These are phyloP conservation scores for Ganoderma lucidum DNA, from an alignment of 1,284 basidiomycete genomes.

Conservation along the genomic window DNA sequence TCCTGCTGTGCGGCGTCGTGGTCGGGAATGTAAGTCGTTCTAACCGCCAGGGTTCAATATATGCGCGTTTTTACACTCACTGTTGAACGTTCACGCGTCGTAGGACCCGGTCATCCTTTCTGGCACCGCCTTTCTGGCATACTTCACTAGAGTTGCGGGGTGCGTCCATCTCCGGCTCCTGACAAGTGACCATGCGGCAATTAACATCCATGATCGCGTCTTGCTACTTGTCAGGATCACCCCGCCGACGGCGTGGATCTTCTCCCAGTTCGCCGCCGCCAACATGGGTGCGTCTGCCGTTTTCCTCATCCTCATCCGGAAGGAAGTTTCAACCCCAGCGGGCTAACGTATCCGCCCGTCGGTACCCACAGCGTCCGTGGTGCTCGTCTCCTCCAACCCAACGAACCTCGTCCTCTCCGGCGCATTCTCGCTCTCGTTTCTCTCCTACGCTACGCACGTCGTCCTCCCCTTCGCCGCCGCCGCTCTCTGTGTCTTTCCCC, in stretches of 20 bases:
- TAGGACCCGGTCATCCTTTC: conserved; percentile 86
- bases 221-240: conserved; percentile 46
- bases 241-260: conserved; percentile 71
- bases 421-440: conserved; percentile 54
- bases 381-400: conserved; percentile 70
- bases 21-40: conserved; percentile 77
- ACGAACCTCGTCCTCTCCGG: conserved; percentile 76
- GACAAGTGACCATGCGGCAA: too few species aligned
- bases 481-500: conserved; percentile 59
- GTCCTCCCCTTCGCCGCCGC: conserved; percentile 76
- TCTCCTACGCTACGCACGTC: conserved; percentile 68
- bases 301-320: neutral
- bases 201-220: neutral
- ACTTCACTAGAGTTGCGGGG: conserved; percentile 80
- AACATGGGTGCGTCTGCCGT: conserved; percentile 73
- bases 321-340: too few species aligned
- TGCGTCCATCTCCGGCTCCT: conserved; percentile 43
- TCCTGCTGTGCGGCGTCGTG: conserved; percentile 76
- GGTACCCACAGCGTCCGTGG: conserved; percentile 40
- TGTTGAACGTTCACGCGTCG: neutral
- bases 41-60: neutral
- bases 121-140: conserved; percentile 88
- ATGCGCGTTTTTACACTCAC: neutral
- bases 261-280: conserved; percentile 75
- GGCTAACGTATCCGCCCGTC: too few species aligned